Conservation (phyloP, 2,329 filamentous ascomycete genomes). For the Tolypocladium tropicale region DNA sequence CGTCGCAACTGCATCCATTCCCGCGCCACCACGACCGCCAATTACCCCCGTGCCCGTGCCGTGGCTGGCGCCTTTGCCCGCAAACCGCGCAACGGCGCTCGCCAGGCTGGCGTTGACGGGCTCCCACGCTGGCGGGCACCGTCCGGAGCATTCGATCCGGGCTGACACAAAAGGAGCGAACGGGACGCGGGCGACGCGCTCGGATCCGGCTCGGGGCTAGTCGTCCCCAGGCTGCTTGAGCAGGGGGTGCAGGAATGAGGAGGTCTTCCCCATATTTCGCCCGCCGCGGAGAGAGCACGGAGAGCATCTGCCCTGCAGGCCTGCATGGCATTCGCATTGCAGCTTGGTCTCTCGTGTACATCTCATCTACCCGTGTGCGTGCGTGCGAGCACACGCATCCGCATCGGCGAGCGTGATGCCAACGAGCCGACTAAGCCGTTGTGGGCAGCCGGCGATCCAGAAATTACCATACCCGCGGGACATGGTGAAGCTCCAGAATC, state of each 20-base stretch:
- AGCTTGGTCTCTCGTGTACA: too few relatives aligned
- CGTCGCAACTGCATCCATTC: not conserved
- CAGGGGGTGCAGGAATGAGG: not conserved
- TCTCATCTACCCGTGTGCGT: too few relatives aligned
- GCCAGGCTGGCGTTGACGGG: too few relatives aligned
- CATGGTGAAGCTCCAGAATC: constrained; percentile 3
- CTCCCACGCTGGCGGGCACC: too few relatives aligned
- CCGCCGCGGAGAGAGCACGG: too few relatives aligned
- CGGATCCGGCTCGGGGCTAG: not conserved
- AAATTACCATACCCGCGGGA: not conserved
- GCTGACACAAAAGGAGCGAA: not conserved
- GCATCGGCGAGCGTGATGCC: not conserved
- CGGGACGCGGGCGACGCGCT: not conserved
- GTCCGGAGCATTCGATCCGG: not conserved
- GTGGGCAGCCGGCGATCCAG: not conserved
- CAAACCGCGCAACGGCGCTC: not conserved
- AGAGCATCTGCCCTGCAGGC: not conserved
- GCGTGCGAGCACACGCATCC: not conserved
- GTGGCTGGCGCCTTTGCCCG: not conserved
- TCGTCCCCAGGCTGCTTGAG: not conserved
- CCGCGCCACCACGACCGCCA: not conserved
- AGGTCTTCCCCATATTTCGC: not conserved
- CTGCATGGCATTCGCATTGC: not conserved
- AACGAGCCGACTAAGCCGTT: not conserved
- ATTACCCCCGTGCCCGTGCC: not conserved